Percentiles rank a stretch among this genome's conserved stretches.
These are phyloP conservation scores for Cephalotrichum gorgonifer DNA, from an alignment of 2,329 filamentous ascomycete genomes.

Conservation along the genomic window DNA sequence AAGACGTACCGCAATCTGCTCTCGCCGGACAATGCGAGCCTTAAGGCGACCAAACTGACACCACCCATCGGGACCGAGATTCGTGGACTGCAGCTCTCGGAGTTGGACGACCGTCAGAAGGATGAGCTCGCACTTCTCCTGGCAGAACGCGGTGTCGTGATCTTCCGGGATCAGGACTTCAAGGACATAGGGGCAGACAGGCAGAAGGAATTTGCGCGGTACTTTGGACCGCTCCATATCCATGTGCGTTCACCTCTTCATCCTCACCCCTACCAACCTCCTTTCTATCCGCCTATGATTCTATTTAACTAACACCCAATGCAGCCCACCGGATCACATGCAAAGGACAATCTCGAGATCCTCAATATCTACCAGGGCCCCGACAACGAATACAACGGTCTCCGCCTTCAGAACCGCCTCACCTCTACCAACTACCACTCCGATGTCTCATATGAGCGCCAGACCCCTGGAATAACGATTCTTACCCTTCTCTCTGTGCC, in stretches of 20 bases:
- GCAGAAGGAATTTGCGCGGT: constrained; percentile 25
- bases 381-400: constrained; percentile 29
- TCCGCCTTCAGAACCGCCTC: constrained; percentile 21
- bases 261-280: background rate
- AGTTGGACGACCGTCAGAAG: constrained; percentile 25
- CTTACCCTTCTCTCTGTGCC: constrained; percentile 25
- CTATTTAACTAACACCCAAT: background rate
- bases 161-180: constrained; percentile 23
- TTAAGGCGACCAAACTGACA: constrained; percentile 11
- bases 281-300: background rate
- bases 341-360: constrained; percentile 30
- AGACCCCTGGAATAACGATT: constrained; percentile 29
- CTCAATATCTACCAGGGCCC: constrained; percentile 35
- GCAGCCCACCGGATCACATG: constrained; percentile 29
- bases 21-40: constrained; percentile 5
- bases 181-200: constrained; percentile 25
- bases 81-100: constrained; percentile 25
- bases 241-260: constrained; percentile 20
- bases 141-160: constrained; percentile 26
- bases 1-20: constrained; percentile 18
- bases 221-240: constrained; percentile 28
- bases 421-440: constrained; percentile 28
- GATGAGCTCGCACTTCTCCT: constrained; percentile 31
- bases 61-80: constrained; percentile 28
- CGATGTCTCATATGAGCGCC: constrained; percentile 31